Evolutionary conservation across 495 filamentous ascomycete species (phyloP), one percentile per base, ranked within the genome.

Genomic region (Lasiosphaeria hispida): DNA sequence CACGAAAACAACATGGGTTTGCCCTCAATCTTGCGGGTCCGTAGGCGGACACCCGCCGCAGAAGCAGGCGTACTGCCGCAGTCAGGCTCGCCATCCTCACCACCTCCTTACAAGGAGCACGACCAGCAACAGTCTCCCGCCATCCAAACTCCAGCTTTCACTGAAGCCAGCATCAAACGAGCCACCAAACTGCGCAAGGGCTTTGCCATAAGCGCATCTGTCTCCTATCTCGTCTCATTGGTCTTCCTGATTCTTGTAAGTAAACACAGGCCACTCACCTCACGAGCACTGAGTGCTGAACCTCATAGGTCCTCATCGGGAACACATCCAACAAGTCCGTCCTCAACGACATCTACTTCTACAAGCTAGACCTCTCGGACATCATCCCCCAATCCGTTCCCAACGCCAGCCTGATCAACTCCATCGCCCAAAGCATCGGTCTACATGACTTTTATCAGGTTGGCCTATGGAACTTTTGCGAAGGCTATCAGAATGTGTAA

Each of bases 361-460:
- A 92, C 66, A 85, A 85, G 63, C 81, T 96, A 55, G 80, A 94
- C 73, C 81, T 96, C n/a, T 79, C 86, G 70, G 81, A 94, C 62
- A 88, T 97, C 67, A 86, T 96, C 52, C 90, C 91, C 0, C 70
- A 80, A 8, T 84, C 82, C 5, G 83, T 91, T 13, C 89, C 90
- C 18, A 89, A 92, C 64, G 87, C 85, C 23, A 75, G 74, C 5
- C 77, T 96, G 10, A 88, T 96, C 74, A 96, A 96, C 74, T 87
- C 80, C 53, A 90, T 96, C 56, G 92, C 92, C n/a, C 89, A 87
- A 40, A 87, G 87, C 10, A 80, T 97, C 48, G 92, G 92, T 7
- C 77, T 96, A 14, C 90, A 95, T 62, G 92, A 96, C 73, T 97
- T 94, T 73, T 97, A 97, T 69, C 86, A 90, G 64, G 91, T 96